Base-by-base conservation (phyloP, 164 flowering plant genomes). In the Piper betle region DNA sequence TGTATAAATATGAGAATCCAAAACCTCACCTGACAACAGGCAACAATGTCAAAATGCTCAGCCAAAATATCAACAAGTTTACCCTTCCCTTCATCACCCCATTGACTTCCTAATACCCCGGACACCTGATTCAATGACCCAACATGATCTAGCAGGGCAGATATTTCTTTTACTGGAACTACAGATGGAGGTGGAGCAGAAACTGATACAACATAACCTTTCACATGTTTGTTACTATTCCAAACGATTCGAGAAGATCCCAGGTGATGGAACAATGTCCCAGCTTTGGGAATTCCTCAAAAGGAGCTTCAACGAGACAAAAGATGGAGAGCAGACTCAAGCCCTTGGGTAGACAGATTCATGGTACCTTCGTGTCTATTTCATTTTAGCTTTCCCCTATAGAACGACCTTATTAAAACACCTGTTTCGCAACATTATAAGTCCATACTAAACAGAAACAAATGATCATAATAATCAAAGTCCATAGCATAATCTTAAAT, bases 81-180 rank as follows among this genome's bases (percentile, higher is more conserved):
- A 37, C 97, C 97, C 64, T 91, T 91, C 18, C 97, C 97, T 75
- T 91, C 97, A 62, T 90, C 97, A 9, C 97, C 97, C 95, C 97
- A 90, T 70, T 90, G 97, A 40, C 74, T 79, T 40, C 97, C 97
- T 70, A 91, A 67, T 40, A 91, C 97, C 19, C 87, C 97, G 12
- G 91, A 80, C 0, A 91, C 97, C 65, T 86, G 95, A 74, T 89
- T 83, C 68, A 91, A 74, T 46, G 84, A 74, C 25, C 60, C 85
- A 56, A 91, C 75, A 48, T 86, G 80, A 25, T 70, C 75, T 61
- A 65, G 38, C 5, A 63, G 72, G 43, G 68, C 73, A 19, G 37
- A 50, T 6, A 62, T 60, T 61, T 72, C 54, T 68, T 70, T 69
- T n/a, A 68, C 56, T 64, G 71, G 70, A 37, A 61, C 66, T 43